Conservation (phyloP, 352 stramenopile genomes). For the Thalassiosira sp. region DNA sequence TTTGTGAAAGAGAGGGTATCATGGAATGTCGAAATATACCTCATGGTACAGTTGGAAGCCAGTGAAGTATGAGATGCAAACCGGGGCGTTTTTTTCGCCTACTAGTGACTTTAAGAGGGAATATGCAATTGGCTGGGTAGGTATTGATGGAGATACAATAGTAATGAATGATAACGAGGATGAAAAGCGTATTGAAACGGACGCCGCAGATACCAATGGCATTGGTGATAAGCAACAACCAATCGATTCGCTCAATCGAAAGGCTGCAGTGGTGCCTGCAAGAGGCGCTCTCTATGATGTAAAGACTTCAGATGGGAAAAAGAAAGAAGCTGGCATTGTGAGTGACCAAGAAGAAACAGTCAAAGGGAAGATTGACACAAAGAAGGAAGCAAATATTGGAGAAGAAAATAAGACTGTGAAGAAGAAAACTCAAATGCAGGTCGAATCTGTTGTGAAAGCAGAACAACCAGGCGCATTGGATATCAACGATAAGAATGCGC, state of each 20-base stretch:
- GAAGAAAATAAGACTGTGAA: neutral
- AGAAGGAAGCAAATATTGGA: neutral
- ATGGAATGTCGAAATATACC: constrained; percentile 46
- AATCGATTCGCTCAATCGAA: neutral
- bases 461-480: neutral
- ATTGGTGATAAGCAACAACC: neutral
- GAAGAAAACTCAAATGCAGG: neutral
- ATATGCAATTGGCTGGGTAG: constrained; percentile 73
- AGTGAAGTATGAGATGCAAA: constrained; percentile 53
- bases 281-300: no score
- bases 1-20: no score
- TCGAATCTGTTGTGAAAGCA: neutral
- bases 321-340: no score
- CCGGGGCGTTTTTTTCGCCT: constrained; percentile 41
- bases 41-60: constrained; percentile 52
- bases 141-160: constrained; percentile 70
- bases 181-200: constrained; percentile 3
- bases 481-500: neutral
- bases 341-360: no score
- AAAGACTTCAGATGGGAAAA: no score
- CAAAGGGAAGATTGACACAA: neutral
- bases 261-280: no score
- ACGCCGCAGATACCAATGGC: neutral
- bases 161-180: constrained; percentile 55
- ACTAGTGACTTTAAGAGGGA: constrained; percentile 61